A percentile compares a stretch with the other conserved stretches of the same genome.
Conservation (phyloP, 352 stramenopile species). For the Globisporangium emineosum region DNA sequence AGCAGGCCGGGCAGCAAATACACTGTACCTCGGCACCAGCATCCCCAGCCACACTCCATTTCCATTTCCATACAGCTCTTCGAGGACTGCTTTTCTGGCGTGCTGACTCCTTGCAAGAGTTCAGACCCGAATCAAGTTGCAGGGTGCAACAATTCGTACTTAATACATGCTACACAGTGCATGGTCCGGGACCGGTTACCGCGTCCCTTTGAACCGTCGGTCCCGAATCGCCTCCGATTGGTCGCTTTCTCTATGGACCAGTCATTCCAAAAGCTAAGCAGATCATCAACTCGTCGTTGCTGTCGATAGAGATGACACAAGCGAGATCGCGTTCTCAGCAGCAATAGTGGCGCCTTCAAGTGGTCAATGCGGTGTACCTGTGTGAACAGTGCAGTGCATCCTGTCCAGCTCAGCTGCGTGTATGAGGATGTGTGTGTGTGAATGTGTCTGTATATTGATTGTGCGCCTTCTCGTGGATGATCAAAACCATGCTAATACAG, state of each 20-base stretch:
- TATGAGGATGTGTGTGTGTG: slow-evolving; percentile 5
- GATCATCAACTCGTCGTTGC: no score
- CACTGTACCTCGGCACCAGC: no score
- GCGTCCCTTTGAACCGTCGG: not conserved
- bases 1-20: no score
- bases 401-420: not conserved
- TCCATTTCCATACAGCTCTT: not conserved
- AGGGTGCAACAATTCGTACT: not conserved
- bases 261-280: not conserved
- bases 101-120: not conserved
- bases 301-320: not conserved
- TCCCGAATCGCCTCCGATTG: no score
- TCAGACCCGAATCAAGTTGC: not conserved
- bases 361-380: no score
- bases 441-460: no score
- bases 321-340: slow-evolving; percentile 1
- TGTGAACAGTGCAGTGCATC: no score
- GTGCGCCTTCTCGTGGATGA: slow-evolving; percentile 48
- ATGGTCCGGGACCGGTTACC: not conserved
- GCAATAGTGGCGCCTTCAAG: not conserved
- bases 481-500: slow-evolving; percentile 81
- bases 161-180: not conserved
- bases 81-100: not conserved
- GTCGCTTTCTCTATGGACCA: slow-evolving; percentile 3
- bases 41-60: not conserved